These are phyloP conservation scores for Plasmodiophora brassicae DNA, from an alignment of 208 protist species.

Conservation along the genomic window DNA sequence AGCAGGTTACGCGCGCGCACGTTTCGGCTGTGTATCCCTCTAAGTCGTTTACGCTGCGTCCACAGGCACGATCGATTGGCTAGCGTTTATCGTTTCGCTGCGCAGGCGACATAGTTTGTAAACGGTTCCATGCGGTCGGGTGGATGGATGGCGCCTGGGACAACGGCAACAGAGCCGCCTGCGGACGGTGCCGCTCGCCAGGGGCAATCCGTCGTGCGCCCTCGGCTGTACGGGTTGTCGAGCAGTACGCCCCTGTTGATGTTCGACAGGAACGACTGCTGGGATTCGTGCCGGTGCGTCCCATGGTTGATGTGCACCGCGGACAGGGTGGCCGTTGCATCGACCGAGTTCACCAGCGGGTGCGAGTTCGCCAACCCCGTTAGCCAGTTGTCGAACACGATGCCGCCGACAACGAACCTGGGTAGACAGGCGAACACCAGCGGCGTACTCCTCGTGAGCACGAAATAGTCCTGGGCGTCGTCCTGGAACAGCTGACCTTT, in stretches of 20 bases:
- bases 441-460: not conserved
- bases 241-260: not conserved
- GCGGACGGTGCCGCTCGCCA: not conserved
- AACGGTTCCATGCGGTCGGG: too few relatives aligned
- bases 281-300: not conserved
- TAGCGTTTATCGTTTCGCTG: too few relatives aligned
- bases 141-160: too few relatives aligned
- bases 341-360: not conserved
- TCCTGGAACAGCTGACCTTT: not conserved
- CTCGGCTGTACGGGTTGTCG: not conserved
- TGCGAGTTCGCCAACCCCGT: not conserved
- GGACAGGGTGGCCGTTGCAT: not conserved
- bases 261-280: not conserved
- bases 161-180: too few relatives aligned
- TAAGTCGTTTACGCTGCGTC: too few relatives aligned
- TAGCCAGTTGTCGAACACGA: conserved; percentile 15
- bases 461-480: conserved; percentile 21
- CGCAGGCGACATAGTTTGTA: too few relatives aligned
- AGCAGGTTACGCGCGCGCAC: too few relatives aligned
- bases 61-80: too few relatives aligned
- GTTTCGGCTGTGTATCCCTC: too few relatives aligned
- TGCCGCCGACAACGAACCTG: not conserved
- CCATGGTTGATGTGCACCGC: not conserved
- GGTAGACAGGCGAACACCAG: not conserved
- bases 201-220: not conserved